phyloP scores from a whole-genome alignment of 2,329 filamentous ascomycete genomes.

The Eutypa lata region DNA sequence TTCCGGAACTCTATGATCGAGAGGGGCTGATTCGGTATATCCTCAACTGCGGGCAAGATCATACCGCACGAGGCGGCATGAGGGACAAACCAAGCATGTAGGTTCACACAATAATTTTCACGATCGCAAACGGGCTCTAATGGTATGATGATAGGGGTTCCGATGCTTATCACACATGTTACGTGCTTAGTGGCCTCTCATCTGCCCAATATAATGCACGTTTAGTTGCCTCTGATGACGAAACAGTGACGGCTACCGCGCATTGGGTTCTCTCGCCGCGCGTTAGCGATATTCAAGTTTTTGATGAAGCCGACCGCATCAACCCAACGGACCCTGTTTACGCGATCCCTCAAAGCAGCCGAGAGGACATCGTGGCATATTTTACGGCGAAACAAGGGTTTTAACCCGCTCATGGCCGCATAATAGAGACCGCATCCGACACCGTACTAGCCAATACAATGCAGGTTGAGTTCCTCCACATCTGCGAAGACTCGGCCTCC shows the following conservation, averaged over 20 bases:
- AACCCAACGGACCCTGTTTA: constrained; percentile 77
- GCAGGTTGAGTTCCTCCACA: constrained; percentile 17
- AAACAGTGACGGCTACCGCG: constrained; percentile 41
- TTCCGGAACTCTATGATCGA: constrained; percentile 60
- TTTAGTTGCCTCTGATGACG: constrained; percentile 29
- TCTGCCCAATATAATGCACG: constrained; percentile 66
- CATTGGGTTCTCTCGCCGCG: constrained; percentile 42
- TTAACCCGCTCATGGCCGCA: constrained; percentile 37
- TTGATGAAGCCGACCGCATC: constrained; percentile 69
- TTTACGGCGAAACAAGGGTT: constrained; percentile 59
- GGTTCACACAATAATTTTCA: constrained; percentile 33
- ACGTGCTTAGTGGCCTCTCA: constrained; percentile 83
- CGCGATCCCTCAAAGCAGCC: constrained; percentile 71
- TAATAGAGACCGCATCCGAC: constrained; percentile 28
- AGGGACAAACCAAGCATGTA: constrained; percentile 92
- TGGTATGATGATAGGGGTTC: constrained; percentile 52
- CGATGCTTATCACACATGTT: constrained; percentile 91
- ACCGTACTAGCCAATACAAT: constrained; percentile 27
- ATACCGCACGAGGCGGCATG: constrained; percentile 69
- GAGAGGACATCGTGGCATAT: constrained; percentile 62
- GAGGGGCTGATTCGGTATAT: constrained; percentile 88
- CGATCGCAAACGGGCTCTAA: constrained; percentile 11
- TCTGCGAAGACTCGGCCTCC: constrained; percentile 13
- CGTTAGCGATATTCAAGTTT: constrained; percentile 57
- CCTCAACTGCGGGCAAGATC: constrained; percentile 80